Percentiles rank a stretch among this genome's conserved stretches.
Evolutionary conservation across 371 early-diverging fungal species (phyloP).

Genomic region (Mycotypha africana): DNA sequence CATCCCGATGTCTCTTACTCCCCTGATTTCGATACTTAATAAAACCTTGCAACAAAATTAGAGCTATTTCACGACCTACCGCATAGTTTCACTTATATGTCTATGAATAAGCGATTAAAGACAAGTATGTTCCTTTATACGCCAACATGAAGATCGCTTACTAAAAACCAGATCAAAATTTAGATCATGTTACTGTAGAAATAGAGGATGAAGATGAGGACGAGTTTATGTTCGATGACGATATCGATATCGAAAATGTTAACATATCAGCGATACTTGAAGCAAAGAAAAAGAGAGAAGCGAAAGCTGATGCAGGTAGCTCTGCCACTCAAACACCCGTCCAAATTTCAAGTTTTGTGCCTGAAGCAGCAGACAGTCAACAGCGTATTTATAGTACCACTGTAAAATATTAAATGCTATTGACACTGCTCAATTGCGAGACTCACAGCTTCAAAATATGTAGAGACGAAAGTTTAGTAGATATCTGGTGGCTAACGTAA

Average conservation of each 20-base stretch:
- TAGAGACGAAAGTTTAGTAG: constrained; percentile 8
- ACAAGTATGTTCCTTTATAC: background rate
- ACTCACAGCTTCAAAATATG: too few relatives aligned
- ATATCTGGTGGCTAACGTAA: constrained; percentile 4
- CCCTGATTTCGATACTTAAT: too few relatives aligned
- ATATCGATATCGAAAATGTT: constrained; percentile 27
- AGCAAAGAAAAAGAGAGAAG: background rate
- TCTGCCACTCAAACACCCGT: background rate
- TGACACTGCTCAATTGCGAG: background rate
- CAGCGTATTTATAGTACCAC: background rate
- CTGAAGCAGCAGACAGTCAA: background rate
- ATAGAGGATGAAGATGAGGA: constrained; percentile 13
- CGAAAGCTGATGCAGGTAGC: too few relatives aligned
- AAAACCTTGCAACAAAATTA: too few relatives aligned
- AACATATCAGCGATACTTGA: constrained; percentile 5
- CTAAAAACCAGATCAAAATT: background rate
- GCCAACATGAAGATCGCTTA: background rate
- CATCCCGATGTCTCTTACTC: too few relatives aligned
- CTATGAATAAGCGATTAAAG: constrained; percentile 1
- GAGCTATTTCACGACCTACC: too few relatives aligned
- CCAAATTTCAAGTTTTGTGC: constrained; percentile 10
- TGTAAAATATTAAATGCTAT: background rate
- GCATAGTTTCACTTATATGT: too few relatives aligned
- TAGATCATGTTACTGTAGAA: constrained; percentile 2
- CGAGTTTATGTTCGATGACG: constrained; percentile 40